Conservation (phyloP, 2,329 filamentous ascomycete genomes). For the Talaromyces rugulosus region DNA sequence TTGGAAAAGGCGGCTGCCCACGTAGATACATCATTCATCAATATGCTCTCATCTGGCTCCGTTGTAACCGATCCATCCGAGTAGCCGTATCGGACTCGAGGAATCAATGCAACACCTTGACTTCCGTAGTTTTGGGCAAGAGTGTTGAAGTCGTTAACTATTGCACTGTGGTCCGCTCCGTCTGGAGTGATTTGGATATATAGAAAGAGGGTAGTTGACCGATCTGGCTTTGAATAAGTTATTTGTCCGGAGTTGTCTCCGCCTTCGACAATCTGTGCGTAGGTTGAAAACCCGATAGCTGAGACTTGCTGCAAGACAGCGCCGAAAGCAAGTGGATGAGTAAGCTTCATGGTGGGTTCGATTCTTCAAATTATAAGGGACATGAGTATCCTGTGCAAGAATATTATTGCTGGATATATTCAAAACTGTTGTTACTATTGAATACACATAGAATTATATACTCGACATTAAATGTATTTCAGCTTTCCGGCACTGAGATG, state of each 20-base stretch:
- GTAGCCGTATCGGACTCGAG: constrained; percentile 8
- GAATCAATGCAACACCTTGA: constrained; percentile 8
- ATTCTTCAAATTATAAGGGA: neutral
- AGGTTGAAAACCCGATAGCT: constrained; percentile 7
- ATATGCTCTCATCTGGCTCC: constrained; percentile 6
- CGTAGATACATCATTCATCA: constrained; percentile 4
- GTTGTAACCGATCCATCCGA: constrained; percentile 3
- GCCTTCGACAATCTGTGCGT: constrained; percentile 2
- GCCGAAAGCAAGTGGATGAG: neutral
- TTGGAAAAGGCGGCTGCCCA: neutral
- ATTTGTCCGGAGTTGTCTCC: constrained; percentile 3
- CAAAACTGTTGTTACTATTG: neutral
- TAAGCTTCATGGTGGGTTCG: neutral
- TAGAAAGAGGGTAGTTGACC: constrained; percentile 4
- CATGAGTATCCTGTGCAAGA: neutral
- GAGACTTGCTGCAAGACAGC: neutral
- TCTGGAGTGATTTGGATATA: constrained; percentile 7
- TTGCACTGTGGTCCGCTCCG: constrained; percentile 4
- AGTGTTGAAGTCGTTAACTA: constrained; percentile 4
- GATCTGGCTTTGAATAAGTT: neutral
- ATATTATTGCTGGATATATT: neutral
- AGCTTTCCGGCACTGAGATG: neutral
- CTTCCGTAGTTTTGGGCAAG: constrained; percentile 6
- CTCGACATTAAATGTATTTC: neutral
- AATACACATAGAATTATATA: neutral